Evolutionary conservation across 345 rosid genomes (phyloP), one percentile per base, ranked within the genome.

Genomic region (Populus euphratica): DNA sequence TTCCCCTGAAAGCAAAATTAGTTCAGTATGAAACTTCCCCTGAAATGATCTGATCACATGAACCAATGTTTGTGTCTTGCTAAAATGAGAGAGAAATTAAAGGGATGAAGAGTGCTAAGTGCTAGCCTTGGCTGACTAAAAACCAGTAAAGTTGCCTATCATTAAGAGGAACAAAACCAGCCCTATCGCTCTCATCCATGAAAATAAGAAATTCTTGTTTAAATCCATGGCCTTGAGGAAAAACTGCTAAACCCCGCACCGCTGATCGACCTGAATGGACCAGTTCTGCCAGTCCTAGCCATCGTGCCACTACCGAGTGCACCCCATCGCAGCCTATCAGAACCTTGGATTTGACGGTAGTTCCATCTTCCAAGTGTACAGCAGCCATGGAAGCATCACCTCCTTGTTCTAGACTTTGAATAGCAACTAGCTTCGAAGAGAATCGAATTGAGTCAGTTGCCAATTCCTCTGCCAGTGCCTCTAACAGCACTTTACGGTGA

Each of bases 291-390:
- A 88, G 86, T 29, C 88, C 88, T 33, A 86, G 52, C 87, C 81
- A 81, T 0, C 43, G 36, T 27, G 87, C 87, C 65, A 80, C 85
- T n/a, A 39, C 43, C 5, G 84, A 85, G 69, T 79, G 80, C 61
- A 82, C 68, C 61, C 91, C 88, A 33, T 83, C 87, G 12, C 89
- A 88, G 21, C 89, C 89, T 29, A 88, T 79, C 56, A 86, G 43
- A 41, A 79, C 73, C 88, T 84, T 84, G 0, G 88, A 63, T 74
- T 81, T 83, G 70, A 86, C 76, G 9, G 54, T 29, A 41, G 84
- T 76, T 38, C 84, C 89, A 69, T 84, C 86, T 16, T 59, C 80
- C 67, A 88, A 73, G 68, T 63, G 75, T 6, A 85, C 36, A 18
- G 80, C 33, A 10, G 68, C 61, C 23, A 68, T 36, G 23, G 79